Evolutionary conservation across 345 rosid genomes (phyloP).

Genomic region (Capsella bursapastoris): DNA sequence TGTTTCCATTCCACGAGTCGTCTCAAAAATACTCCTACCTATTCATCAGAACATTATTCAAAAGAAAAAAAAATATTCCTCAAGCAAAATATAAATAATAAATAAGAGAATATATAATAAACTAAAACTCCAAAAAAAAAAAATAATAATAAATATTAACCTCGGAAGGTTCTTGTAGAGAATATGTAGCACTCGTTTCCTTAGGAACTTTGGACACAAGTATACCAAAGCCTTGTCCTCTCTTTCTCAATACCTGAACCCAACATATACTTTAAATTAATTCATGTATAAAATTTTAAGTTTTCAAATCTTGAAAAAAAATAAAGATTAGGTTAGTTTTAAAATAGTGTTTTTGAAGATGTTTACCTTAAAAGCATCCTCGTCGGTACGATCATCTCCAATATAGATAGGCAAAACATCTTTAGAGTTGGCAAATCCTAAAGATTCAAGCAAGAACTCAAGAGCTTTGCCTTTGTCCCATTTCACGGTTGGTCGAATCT

Average conservation of each 20-base stretch:
- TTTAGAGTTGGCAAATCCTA: conserved; percentile 62
- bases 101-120: not conserved
- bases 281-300: too few species aligned
- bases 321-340: not conserved
- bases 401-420: conserved; percentile 80
- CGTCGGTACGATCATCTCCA: conserved; percentile 91
- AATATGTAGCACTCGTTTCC: conserved; percentile 84
- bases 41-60: conserved; percentile 22
- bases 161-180: conserved; percentile 89
- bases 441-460: conserved; percentile 72
- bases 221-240: conserved; percentile 88
- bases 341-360: not conserved
- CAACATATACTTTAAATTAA: not conserved
- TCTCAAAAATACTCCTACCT: conserved; percentile 75
- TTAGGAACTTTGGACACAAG: conserved; percentile 82
- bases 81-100: not conserved
- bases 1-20: conserved; percentile 76
- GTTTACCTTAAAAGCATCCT: conserved; percentile 88
- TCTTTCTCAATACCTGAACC: conserved; percentile 61
- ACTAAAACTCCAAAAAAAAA: not conserved
- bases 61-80: not conserved
- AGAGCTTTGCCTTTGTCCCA: conserved; percentile 98
- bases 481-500: conserved; percentile 85
- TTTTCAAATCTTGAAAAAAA: not conserved
- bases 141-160: conserved; percentile 28